These are phyloP conservation scores for Artomyces pyxidatus DNA, from an alignment of 768 basidiomycete species.

Conservation along the genomic window DNA sequence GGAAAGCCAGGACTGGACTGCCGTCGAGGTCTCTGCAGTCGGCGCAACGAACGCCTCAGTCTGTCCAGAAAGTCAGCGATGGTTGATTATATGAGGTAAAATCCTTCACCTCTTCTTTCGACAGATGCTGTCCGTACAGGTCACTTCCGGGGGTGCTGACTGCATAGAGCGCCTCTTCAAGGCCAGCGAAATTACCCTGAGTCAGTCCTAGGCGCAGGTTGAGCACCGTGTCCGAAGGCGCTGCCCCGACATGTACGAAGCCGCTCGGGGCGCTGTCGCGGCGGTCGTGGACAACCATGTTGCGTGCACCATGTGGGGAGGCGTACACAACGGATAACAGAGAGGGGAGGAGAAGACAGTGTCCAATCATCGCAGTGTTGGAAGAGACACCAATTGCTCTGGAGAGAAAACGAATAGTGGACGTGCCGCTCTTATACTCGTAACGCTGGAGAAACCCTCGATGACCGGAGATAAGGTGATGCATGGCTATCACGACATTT, in stretches of 20 bases:
- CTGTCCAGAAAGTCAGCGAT: background rate
- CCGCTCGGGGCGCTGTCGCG: background rate
- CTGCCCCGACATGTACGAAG: conserved; percentile 1
- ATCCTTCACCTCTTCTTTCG: background rate
- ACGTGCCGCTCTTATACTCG: too few relatives aligned
- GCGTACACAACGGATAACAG: background rate
- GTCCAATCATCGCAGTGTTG: too few relatives aligned
- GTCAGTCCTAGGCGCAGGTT: background rate
- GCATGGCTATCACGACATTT: too few relatives aligned
- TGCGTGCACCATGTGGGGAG: background rate
- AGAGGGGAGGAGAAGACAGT: too few relatives aligned
- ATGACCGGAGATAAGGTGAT: too few relatives aligned
- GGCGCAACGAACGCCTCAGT: conserved; percentile 14
- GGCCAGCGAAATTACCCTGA: background rate
- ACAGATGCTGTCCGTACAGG: conserved; percentile 3
- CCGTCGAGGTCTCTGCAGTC: conserved; percentile 15
- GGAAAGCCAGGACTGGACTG: conserved; percentile 21
- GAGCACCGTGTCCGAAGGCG: background rate
- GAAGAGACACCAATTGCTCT: too few relatives aligned
- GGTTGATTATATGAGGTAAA: background rate
- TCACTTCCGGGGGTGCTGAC: background rate
- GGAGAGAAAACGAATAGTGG: too few relatives aligned
- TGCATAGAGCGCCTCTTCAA: background rate
- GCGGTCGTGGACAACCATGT: background rate
- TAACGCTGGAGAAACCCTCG: too few relatives aligned